These are phyloP conservation scores for Wickerhamomyces bisporus DNA, from an alignment of 805 yeast genomes.

Conservation along the genomic window DNA sequence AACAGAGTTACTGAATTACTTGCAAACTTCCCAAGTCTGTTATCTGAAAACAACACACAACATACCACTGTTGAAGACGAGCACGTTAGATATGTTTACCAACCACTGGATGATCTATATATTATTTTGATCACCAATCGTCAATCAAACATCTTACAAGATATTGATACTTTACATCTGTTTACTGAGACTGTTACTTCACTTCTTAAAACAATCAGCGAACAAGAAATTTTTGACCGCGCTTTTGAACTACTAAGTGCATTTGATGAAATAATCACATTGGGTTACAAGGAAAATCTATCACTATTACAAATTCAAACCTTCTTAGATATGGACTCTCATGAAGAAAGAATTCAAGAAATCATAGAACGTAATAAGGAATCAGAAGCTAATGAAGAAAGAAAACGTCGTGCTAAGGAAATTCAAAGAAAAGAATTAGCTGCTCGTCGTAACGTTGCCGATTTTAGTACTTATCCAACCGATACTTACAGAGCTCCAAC, in stretches of 20 bases:
- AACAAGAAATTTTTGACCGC: conserved; percentile 72
- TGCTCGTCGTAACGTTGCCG: conserved; percentile 41
- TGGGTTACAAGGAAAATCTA: conserved; percentile 88
- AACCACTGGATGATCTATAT: conserved; percentile 91
- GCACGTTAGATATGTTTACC: conserved; percentile 87
- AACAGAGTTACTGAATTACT: conserved; percentile 83
- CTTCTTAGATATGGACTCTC: conserved; percentile 94
- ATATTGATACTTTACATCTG: conserved; percentile 84
- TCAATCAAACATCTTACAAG: conserved; percentile 88
- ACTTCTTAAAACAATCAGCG: conserved; percentile 67
- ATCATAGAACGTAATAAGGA: conserved; percentile 96
- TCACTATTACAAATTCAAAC: conserved; percentile 78
- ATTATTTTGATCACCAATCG: conserved; percentile 87
- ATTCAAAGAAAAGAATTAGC: conserved; percentile 73
- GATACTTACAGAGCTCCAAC: conserved; percentile 10
- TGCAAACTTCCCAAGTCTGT: conserved; percentile 78
- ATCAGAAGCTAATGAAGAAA: conserved; percentile 92
- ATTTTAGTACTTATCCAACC: conserved; percentile 10
- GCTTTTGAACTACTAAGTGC: conserved; percentile 89
- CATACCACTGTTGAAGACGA: conserved; percentile 94
- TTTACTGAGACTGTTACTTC: conserved; percentile 79
- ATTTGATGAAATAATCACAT: conserved; percentile 85
- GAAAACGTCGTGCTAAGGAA: conserved; percentile 91
- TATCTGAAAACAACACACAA: conserved; percentile 65
- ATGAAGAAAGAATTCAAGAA: conserved; percentile 97